A percentile compares a stretch with the other conserved stretches of the same genome.
Conservation (phyloP, 2,329 filamentous ascomycete species). For the Ceratocystis variospora region DNA sequence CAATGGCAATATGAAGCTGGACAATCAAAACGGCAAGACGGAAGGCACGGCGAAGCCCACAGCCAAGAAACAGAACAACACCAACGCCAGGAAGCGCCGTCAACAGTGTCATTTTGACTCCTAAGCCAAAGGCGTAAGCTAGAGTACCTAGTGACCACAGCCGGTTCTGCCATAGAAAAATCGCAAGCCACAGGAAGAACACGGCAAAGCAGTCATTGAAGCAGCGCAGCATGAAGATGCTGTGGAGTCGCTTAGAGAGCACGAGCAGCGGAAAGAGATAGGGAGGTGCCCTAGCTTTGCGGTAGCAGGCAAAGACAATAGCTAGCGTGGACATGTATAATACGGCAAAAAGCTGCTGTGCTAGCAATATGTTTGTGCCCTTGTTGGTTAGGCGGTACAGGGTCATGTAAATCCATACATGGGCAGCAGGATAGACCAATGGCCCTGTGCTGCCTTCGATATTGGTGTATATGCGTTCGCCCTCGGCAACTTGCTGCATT, state of each 20-base stretch:
- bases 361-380: slow-evolving; percentile 61
- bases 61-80: slow-evolving; percentile 58
- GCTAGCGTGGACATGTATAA: slow-evolving; percentile 65
- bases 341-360: slow-evolving; percentile 70
- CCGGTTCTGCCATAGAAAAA: slow-evolving; percentile 61
- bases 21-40: slow-evolving; percentile 56
- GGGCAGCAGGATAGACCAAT: slow-evolving; percentile 84
- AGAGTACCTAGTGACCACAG: slow-evolving; percentile 60
- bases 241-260: slow-evolving; percentile 83
- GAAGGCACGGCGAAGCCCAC: slow-evolving; percentile 56
- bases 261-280: slow-evolving; percentile 79
- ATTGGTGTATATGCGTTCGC: slow-evolving; percentile 76
- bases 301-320: slow-evolving; percentile 72
- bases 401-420: slow-evolving; percentile 78
- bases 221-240: slow-evolving; percentile 77
- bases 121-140: slow-evolving; percentile 64
- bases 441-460: slow-evolving; percentile 85
- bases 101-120: slow-evolving; percentile 90
- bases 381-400: slow-evolving; percentile 66
- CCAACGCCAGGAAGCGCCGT: slow-evolving; percentile 71
- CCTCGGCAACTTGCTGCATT: slow-evolving; percentile 60
- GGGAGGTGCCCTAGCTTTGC: slow-evolving; percentile 61
- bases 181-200: slow-evolving; percentile 68
- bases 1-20: slow-evolving; percentile 59
- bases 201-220: slow-evolving; percentile 94